Percentiles rank a stretch among this genome's conserved stretches.
phyloP scores from a whole-genome alignment of 257 asterid species.

The Scutellaria minor region DNA sequence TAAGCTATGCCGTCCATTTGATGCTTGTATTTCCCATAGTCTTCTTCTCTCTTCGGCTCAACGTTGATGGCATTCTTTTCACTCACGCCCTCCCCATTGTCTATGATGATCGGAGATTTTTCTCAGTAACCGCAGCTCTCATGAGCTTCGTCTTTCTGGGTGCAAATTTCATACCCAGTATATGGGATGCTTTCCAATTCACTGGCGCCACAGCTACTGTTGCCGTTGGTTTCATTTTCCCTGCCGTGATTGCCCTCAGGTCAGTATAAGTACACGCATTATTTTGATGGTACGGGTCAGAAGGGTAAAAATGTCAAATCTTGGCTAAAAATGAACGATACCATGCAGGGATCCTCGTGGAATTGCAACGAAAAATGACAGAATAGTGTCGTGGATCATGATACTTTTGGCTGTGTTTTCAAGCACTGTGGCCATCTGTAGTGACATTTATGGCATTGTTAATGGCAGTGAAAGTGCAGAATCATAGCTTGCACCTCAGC shows the following conservation, averaged over 20 bases:
- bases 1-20: slow-evolving; percentile 84
- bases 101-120: slow-evolving; percentile 70
- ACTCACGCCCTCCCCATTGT: slow-evolving; percentile 68
- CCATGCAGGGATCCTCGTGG: slow-evolving; percentile 72
- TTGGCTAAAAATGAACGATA: neutral
- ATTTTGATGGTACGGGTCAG: neutral
- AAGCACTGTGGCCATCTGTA: slow-evolving; percentile 82
- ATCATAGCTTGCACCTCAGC: slow-evolving; percentile 30
- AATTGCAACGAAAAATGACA: slow-evolving; percentile 67
- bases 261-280: slow-evolving; percentile 33
- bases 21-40: slow-evolving; percentile 86
- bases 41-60: slow-evolving; percentile 86
- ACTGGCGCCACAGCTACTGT: slow-evolving; percentile 95
- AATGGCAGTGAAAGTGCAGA: slow-evolving; percentile 43
- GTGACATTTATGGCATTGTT: slow-evolving; percentile 74
- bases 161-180: slow-evolving; percentile 83
- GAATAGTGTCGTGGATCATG: slow-evolving; percentile 72
- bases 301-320: neutral
- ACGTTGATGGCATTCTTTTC: slow-evolving; percentile 74
- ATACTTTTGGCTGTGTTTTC: slow-evolving; percentile 77
- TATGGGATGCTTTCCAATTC: slow-evolving; percentile 94
- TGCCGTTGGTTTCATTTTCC: slow-evolving; percentile 80
- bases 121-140: slow-evolving; percentile 59
- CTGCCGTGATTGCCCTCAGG: slow-evolving; percentile 84
- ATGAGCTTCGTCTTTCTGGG: slow-evolving; percentile 73